phyloP scores from a whole-genome alignment of 768 basidiomycete genomes.

The Suillus cothurnatus region DNA sequence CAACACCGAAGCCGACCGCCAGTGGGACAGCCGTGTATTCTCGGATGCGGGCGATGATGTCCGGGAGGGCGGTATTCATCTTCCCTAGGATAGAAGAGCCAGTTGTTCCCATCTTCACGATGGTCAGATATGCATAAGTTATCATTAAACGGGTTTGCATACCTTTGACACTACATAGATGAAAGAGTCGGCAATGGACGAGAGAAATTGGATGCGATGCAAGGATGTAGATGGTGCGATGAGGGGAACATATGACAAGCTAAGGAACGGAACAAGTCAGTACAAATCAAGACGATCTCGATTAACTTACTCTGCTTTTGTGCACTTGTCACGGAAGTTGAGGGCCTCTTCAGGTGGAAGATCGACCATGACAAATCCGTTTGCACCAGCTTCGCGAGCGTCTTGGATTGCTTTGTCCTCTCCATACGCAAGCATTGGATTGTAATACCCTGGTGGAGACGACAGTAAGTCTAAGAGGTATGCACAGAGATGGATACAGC shows the following conservation, averaged over 20 bases:
- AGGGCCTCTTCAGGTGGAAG: conserved; percentile 97
- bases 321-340: conserved; percentile 86
- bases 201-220: conserved; percentile 85
- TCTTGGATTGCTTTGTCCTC: conserved; percentile 94
- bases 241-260: conserved; percentile 92
- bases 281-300: conserved; percentile 1
- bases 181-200: conserved; percentile 94
- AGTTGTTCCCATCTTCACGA: conserved; percentile 90
- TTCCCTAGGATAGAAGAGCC: conserved; percentile 78
- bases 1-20: conserved; percentile 96
- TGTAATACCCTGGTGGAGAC: conserved; percentile 82
- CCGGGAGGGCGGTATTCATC: conserved; percentile 78
- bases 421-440: conserved; percentile 92
- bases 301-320: conserved; percentile 66
- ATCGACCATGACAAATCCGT: conserved; percentile 97
- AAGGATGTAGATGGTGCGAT: conserved; percentile 93
- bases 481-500: conserved; percentile 14
- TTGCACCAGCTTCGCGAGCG: conserved; percentile 87
- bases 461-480: conserved; percentile 10
- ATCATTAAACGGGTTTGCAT: conserved; percentile 14
- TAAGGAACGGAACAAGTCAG: conserved; percentile 31
- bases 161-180: conserved; percentile 99
- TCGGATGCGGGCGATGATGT: conserved; percentile 82
- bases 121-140: conserved; percentile 8
- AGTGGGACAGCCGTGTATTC: conserved; percentile 79